Conservation (phyloP, 345 rosid species). For the Hibiscus tridactylites region DNA sequence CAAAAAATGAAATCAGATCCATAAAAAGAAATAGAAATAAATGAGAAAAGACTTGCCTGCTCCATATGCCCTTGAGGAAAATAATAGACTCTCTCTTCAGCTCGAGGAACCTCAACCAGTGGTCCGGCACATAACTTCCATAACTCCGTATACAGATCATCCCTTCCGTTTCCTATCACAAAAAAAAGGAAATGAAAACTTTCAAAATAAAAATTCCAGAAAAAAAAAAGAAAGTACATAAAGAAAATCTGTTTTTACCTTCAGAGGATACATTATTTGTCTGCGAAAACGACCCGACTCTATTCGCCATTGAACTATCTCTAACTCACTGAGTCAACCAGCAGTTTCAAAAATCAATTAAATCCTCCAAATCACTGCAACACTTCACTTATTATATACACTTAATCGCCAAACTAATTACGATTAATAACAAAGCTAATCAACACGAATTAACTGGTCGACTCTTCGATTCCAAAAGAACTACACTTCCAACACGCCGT, state of each 20-base stretch:
- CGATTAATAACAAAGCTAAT: background rate
- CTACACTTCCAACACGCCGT: background rate
- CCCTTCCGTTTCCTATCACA: conserved; percentile 26
- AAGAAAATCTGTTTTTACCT: background rate
- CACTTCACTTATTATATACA: conserved; percentile 14
- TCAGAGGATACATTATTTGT: conserved; percentile 22
- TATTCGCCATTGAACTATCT: conserved; percentile 30
- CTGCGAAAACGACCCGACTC: conserved; percentile 34
- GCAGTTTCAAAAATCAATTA: background rate
- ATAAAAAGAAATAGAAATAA: background rate
- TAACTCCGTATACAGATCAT: conserved; percentile 52
- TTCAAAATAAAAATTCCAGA: conserved; percentile 1
- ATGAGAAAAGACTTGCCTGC: conserved; percentile 37
- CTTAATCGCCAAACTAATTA: conserved; percentile 8
- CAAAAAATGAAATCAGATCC: conserved; percentile 9
- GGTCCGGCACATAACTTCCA: conserved; percentile 94
- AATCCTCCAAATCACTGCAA: too few species aligned
- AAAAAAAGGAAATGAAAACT: conserved; percentile 3
- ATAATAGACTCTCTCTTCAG: conserved; percentile 57
- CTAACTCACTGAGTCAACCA: conserved; percentile 8
- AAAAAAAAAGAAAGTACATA: background rate
- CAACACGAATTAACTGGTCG: conserved; percentile 1
- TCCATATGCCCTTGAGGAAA: conserved; percentile 98
- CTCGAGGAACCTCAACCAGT: conserved; percentile 61
- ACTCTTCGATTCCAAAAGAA: conserved; percentile 11